Evolutionary conservation across 345 rosid species (phyloP), one percentile per base, ranked within the genome.

Genomic region (Populus euphratica): DNA sequence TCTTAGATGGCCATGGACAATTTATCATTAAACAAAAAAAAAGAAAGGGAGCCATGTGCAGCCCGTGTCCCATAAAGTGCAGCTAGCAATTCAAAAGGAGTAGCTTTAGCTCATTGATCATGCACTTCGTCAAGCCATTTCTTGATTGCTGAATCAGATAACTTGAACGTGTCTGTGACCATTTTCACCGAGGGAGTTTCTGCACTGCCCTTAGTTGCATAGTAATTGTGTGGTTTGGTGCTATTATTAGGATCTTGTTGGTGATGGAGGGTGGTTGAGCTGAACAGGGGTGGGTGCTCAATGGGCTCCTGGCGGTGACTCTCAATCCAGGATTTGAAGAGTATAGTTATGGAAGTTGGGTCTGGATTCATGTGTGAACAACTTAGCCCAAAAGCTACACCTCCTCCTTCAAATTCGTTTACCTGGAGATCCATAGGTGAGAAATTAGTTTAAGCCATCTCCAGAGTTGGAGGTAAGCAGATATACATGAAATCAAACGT

Each of bases 391-490:
- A 89, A 76, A 3, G 93, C 93, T 38, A 87, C 76, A 20, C 96
- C 89, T 18, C 91, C 93, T 5, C 89, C 93, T 84, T 83, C 89
- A 83, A 91, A 90, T 72, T 91, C 92, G 83, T 68, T 91, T 23
- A 91, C 65, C 92, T 89, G 79, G 14, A 78, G 12, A 2, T 1
- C 47, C 72, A 39, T 39, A 6, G 39, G 8, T 38, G 39, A 38
- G 39, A 38, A 6, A 38, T 38, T 38, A 38, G 39, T 6, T 6
- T 6, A 38, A 38, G 8, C 39, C 39, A 38, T 38, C 39, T 38
- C 39, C 39, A 5, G 39, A 7, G 39, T 38, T 38, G 39, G 39
- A 38, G 39, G 39, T 38, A 38, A 38, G 39, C 39, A 5, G 1
- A 7, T 38, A 1, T 1, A 38, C 39, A 38, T 38, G 39, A 38